These are phyloP conservation scores for Mrakia hoshinonis DNA, from an alignment of 768 basidiomycete species.

Conservation along the genomic window DNA sequence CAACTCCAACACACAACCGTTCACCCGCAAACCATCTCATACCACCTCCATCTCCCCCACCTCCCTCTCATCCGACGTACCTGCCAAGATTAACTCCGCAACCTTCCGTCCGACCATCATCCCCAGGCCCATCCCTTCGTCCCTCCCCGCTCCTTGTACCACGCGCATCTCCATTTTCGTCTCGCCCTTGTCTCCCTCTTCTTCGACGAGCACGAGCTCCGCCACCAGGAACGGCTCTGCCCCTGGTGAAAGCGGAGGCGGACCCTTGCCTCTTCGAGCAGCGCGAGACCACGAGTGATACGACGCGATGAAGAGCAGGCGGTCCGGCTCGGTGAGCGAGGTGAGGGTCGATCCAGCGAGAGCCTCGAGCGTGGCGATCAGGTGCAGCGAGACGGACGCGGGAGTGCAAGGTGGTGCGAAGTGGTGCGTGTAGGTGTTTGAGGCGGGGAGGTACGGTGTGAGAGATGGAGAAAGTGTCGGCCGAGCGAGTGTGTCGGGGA, in stretches of 20 bases:
- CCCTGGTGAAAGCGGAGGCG: background rate
- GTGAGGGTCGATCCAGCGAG: background rate
- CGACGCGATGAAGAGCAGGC: background rate
- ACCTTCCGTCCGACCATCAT: slow-evolving; percentile 11
- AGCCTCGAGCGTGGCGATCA: background rate
- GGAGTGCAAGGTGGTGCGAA: background rate
- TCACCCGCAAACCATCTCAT: no score
- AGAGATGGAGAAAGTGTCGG: background rate
- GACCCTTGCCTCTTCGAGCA: background rate
- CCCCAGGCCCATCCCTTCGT: background rate
- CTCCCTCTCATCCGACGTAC: background rate
- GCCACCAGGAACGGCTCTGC: background rate
- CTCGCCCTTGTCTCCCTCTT: background rate
- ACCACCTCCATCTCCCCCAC: background rate
- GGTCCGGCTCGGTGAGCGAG: background rate
- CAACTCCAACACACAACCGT: no score
- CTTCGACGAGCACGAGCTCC: background rate
- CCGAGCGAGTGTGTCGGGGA: slow-evolving; percentile 55
- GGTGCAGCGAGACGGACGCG: background rate
- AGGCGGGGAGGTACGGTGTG: background rate
- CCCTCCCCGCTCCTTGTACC: background rate
- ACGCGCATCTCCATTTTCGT: background rate
- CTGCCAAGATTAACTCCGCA: background rate
- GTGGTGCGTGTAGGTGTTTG: background rate
- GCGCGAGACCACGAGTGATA: background rate